Evolutionary conservation across 805 yeast genomes (phyloP).

Genomic region (Candida insectalens): DNA sequence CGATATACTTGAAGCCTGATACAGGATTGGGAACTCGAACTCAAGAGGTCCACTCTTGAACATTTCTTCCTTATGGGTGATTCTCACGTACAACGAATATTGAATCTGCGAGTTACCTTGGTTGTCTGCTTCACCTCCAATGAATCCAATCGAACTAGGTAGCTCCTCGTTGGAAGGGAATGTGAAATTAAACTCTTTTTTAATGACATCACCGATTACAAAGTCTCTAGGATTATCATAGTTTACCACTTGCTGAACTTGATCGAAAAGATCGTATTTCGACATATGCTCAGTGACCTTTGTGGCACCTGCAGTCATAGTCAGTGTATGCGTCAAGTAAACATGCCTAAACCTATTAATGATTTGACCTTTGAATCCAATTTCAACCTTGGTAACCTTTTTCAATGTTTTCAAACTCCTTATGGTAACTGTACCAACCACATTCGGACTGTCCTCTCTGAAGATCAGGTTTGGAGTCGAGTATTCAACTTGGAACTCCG

Average conservation of each 20-base stretch:
- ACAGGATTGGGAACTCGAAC: background rate
- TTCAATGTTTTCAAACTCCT: background rate
- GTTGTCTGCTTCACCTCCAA: conserved; percentile 3
- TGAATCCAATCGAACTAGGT: conserved; percentile 1
- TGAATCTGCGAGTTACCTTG: conserved; percentile 1
- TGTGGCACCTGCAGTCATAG: conserved; percentile 2
- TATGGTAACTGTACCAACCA: conserved; percentile 1
- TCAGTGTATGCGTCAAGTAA: conserved; percentile 1
- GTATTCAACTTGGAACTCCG: conserved; percentile 1
- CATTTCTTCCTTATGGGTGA: background rate
- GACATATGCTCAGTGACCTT: conserved; percentile 1
- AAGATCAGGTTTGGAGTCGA: conserved; percentile 1
- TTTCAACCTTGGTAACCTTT: background rate
- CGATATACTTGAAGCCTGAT: conserved; percentile 2
- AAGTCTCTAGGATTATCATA: background rate
- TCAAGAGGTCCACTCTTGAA: background rate
- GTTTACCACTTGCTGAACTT: background rate
- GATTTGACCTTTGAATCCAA: conserved; percentile 3
- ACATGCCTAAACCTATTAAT: conserved; percentile 1
- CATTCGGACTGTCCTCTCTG: conserved; percentile 2
- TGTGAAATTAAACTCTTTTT: background rate
- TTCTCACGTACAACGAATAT: conserved; percentile 1
- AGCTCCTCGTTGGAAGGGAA: conserved; percentile 1
- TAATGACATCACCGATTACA: background rate
- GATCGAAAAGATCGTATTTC: background rate